Evolutionary conservation across 345 rosid genomes (phyloP), one percentile per base, ranked within the genome.

Genomic region (Lumnitzera racemosa): DNA sequence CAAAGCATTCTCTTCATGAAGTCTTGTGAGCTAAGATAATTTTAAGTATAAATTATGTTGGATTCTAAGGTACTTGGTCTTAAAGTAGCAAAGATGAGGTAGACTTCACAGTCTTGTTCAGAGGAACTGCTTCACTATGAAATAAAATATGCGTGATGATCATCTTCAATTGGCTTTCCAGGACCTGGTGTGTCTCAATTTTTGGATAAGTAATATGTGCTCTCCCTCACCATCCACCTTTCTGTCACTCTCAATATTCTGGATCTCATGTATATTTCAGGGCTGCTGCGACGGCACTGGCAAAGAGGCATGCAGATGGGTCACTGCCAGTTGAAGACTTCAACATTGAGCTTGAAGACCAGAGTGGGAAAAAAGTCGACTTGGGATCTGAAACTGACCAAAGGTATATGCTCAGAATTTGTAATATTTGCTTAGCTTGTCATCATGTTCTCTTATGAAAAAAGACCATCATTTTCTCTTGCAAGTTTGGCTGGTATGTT

Each of bases 261-360:
- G 56, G 13, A 4, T 20, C 31, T 27, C 65, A 43, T 60, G 25
- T 48, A 17, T 36, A 36, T 74, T 53, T 54, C 75, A 92, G 99
- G 82, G 86, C 84, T 24, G 90, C 97, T 69, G 96, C 82, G 29
- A 71, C 83, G 56, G 90, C 95, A 15, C 77, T 89, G 63, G 74
- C 92, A 56, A 75, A 78, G 75, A 84, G 96, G 59, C 91, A 87
- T 61, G 79, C 81, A 24, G 85, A 89, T 72, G 94, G 96, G 63
- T 83, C 91, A 2, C 67, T 89, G 51, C 98, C 91, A 15, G 23
- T 76, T 12, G 87, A 87, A 59, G 83, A 89, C 79, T 92, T 73
- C 54, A 74, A 87, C 72, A 61, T 92, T 46, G 94, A 92, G 71
- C 82, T 92, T 51, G 94, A 89, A 80, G 88, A 92, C 79, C 96